Conservation (phyloP, 129 eudicot species). For the Tagetes patula region DNA sequence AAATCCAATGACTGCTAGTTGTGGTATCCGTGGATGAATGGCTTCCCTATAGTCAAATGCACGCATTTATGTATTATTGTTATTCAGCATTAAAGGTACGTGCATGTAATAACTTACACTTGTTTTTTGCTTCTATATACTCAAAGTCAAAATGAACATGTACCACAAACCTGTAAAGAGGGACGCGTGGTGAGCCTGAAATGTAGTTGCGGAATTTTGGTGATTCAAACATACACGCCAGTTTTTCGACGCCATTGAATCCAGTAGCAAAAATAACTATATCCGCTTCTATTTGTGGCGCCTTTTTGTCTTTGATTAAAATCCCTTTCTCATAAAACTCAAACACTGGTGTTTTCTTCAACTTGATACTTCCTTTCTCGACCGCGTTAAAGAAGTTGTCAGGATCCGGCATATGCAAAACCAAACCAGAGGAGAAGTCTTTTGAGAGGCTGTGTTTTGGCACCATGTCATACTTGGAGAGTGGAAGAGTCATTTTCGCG, state of each 20-base stretch:
- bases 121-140: too few species aligned
- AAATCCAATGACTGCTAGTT: constrained; percentile 3
- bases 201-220: not conserved
- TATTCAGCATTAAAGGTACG: not conserved
- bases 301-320: not conserved
- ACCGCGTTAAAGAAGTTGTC: not conserved
- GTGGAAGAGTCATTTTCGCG: constrained; percentile 2
- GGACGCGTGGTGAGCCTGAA: not conserved
- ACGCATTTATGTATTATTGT: not conserved
- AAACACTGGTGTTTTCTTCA: not conserved
- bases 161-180: constrained; percentile 1
- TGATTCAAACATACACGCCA: not conserved
- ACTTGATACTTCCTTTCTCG: not conserved
- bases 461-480: constrained; percentile 6
- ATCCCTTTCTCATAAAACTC: constrained; percentile 11
- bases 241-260: constrained; percentile 10
- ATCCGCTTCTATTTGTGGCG: constrained; percentile 1
- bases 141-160: not conserved
- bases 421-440: not conserved
- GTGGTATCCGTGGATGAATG: not conserved
- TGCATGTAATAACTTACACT: too few species aligned
- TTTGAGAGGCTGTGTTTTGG: constrained; percentile 8
- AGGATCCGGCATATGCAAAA: not conserved
- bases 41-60: not conserved
- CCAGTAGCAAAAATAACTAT: constrained; percentile 4